phyloP scores from a whole-genome alignment of 805 yeast species.

The Pichia manshurica region DNA sequence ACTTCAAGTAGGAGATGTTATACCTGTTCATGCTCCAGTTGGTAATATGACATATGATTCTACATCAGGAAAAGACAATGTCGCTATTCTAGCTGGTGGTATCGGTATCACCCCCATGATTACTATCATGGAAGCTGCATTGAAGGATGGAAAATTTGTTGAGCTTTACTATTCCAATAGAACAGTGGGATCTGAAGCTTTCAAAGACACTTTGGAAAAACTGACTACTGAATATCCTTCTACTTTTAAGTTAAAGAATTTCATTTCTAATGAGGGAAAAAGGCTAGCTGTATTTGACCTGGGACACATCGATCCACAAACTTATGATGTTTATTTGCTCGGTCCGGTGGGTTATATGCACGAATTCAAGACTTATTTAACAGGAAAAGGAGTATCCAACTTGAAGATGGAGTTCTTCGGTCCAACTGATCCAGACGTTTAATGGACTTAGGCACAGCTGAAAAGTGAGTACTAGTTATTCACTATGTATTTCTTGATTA shows the following conservation, averaged over 20 bases:
- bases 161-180: slow-evolving; percentile 33
- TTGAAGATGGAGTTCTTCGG: slow-evolving; percentile 32
- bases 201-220: slow-evolving; percentile 11
- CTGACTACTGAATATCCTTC: slow-evolving; percentile 9
- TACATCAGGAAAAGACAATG: slow-evolving; percentile 23
- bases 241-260: not conserved
- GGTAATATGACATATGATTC: slow-evolving; percentile 43
- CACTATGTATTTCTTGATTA: too few relatives aligned
- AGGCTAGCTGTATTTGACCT: slow-evolving; percentile 22
- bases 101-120: slow-evolving; percentile 64
- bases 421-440: slow-evolving; percentile 22
- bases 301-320: slow-evolving; percentile 16
- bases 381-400: slow-evolving; percentile 15
- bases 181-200: slow-evolving; percentile 13
- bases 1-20: slow-evolving; percentile 41
- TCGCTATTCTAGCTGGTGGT: slow-evolving; percentile 52
- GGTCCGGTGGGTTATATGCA: slow-evolving; percentile 35
- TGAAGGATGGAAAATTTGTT: slow-evolving; percentile 30
- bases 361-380: slow-evolving; percentile 24
- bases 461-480: too few relatives aligned
- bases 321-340: slow-evolving; percentile 28
- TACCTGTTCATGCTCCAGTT: slow-evolving; percentile 52
- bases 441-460: too few relatives aligned
- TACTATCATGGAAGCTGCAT: slow-evolving; percentile 42
- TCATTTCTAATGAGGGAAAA: slow-evolving; percentile 11